Evolutionary conservation across 1,284 basidiomycete genomes (phyloP), one percentile per base, ranked within the genome.

Genomic region (Marasmius sp.): DNA sequence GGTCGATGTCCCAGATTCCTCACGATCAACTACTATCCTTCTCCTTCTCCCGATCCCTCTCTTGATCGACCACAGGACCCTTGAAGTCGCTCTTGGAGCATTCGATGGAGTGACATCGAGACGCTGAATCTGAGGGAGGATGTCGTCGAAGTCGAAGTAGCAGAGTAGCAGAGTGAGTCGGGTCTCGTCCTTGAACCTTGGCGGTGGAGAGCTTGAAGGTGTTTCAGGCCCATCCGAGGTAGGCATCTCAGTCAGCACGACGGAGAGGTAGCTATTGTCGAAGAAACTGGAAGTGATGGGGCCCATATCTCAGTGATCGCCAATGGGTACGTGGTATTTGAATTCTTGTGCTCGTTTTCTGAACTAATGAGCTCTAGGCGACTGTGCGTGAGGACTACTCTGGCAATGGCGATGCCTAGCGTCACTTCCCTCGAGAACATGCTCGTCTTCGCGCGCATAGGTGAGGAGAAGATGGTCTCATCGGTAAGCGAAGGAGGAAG

Each of bases 341-440:
- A 10, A 49, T 1, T 37, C 39, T 51, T 51, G 61, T 45, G 34
- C 59, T 47, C 65, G 66, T 2, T 37, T 22, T 59, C 36, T 18
- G 14, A 56, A 59, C 36, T 37, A 64, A 61, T 61, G 65, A 55
- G 57, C 38, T 43, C 60, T 66, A 96, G 94, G 95, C 95, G 37
- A 98, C 96, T 22, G 97, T 99, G 45, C 89, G 97, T 65, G 97
- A 99, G 76, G 97, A 99, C 75, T 99, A 99, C 79, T 98, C 95
- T 51, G 88, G 83, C 39, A 91, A 98, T 73, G 97, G 97, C 59
- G 94, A 99, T 74, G 96, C 97, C 8, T 99, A 97, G 97, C 91
- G 89, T 67, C 94, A 97, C 72, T 99, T 99, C 77, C 95, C 95
- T 45, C 97, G 98, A 75, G 93, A 95, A 65, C 93, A 96, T 68